Evolutionary conservation across 441 rosid genomes (phyloP), one percentile per base, ranked within the genome.

Genomic region (Monsonia emarginata): DNA sequence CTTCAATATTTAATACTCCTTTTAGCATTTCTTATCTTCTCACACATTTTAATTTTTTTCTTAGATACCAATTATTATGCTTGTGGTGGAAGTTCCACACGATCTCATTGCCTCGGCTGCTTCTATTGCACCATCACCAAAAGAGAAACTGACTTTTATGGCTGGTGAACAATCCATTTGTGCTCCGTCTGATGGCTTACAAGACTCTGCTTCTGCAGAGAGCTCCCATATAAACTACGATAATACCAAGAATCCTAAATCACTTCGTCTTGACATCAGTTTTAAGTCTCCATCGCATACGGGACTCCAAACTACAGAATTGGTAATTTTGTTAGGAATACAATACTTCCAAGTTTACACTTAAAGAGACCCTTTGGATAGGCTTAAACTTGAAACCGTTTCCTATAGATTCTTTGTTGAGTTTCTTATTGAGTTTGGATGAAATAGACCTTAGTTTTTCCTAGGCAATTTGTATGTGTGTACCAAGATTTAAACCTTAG

Each of bases 21-120:
- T 71, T 66, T 64, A 34, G 70, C 59, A 34, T 63, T 56, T 13
- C 30, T 56, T 7, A 14, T 69, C 69, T 75, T 78, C 84, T 81
- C 46, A 73, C 64, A 54, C 25, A 38, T 34, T 38, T 48, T 21
- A 46, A 11, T 50, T 69, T 75, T 67, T 65, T 75, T 72, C 64
- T 74, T 75, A 94, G 98, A 87, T 90, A 76, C 97, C 98, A 72
- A 82, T 94, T 67, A 94, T 94, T 76, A 90, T 76, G 96, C 95
- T 94, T 74, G 98, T 82, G 74, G 95, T 90, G 75, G 97, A 94
- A 75, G 97, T 94, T 73, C 98, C 98, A 13, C 83, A 70, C 76
- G 97, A 94, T 85, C 73, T 86, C 75, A 83, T 82, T 65, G 76
- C 70, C 36, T 73, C 91, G 44, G 74, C 81, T 74, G 75, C 86